A percentile compares a stretch with the other conserved stretches of the same genome.
phyloP scores from a whole-genome alignment of 2,329 filamentous ascomycete genomes.

The Ceratocystis huliohia region DNA sequence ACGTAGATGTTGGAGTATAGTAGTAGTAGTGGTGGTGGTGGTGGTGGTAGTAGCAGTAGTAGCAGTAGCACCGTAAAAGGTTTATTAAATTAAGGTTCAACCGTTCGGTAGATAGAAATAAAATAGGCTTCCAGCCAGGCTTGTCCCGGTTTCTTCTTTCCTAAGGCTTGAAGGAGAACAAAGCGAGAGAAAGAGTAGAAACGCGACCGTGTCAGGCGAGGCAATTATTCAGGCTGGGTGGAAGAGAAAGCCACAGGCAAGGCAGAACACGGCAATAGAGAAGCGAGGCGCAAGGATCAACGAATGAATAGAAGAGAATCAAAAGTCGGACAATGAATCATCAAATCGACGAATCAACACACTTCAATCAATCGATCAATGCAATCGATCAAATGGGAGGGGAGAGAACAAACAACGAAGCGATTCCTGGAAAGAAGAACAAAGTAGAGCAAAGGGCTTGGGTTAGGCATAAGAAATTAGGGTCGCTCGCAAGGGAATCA shows the following conservation, averaged over 20 bases:
- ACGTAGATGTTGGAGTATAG: neutral
- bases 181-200: neutral
- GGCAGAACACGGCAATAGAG: neutral
- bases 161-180: neutral
- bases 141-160: neutral
- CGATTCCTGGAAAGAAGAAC: neutral
- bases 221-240: neutral
- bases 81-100: neutral
- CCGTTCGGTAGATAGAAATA: too few species aligned
- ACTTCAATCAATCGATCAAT: neutral
- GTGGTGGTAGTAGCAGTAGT: neutral
- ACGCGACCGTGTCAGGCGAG: conserved; percentile 1
- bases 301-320: neutral
- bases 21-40: neutral
- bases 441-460: neutral
- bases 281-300: neutral
- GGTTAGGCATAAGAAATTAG: neutral
- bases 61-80: neutral
- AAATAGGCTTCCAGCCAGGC: too few species aligned
- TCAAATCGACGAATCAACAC: neutral
- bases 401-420: neutral
- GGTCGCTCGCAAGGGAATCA: neutral
- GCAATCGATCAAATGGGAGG: neutral
- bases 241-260: neutral
- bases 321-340: neutral